These are phyloP conservation scores for Alopecurus myosuroides DNA, from an alignment of 176 grass and related monocot genomes.

Conservation along the genomic window DNA sequence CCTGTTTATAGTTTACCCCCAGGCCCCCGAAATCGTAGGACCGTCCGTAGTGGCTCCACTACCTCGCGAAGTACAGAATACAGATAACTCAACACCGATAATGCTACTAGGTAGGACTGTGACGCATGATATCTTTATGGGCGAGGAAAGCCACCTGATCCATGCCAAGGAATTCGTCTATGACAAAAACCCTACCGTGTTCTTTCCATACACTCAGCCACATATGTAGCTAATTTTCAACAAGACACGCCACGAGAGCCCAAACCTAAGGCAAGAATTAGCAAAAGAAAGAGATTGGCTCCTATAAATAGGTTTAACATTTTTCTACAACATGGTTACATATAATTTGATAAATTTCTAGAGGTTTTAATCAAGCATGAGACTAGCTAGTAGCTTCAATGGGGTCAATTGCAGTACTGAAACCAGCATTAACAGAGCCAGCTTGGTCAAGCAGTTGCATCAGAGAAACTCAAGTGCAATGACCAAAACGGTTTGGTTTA, in stretches of 20 bases:
- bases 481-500: not conserved
- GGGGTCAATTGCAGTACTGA: not conserved
- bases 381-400: not conserved
- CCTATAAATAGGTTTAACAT: no score
- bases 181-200: not conserved
- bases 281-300: no score
- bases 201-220: not conserved
- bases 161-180: not conserved
- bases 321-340: not conserved
- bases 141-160: not conserved
- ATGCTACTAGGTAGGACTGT: not conserved
- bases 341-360: not conserved
- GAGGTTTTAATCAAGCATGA: not conserved
- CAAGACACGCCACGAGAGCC: no score
- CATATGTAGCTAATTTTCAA: not conserved
- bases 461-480: not conserved
- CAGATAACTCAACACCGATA: not conserved
- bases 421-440: not conserved
- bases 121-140: not conserved
- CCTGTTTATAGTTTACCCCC: no score
- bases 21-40: no score
- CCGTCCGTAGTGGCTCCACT: no score
- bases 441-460: not conserved
- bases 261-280: no score
- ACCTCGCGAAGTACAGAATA: not conserved